Evolutionary conservation across 805 yeast genomes (phyloP).

Genomic region (Kodamaea jinghongensis): DNA sequence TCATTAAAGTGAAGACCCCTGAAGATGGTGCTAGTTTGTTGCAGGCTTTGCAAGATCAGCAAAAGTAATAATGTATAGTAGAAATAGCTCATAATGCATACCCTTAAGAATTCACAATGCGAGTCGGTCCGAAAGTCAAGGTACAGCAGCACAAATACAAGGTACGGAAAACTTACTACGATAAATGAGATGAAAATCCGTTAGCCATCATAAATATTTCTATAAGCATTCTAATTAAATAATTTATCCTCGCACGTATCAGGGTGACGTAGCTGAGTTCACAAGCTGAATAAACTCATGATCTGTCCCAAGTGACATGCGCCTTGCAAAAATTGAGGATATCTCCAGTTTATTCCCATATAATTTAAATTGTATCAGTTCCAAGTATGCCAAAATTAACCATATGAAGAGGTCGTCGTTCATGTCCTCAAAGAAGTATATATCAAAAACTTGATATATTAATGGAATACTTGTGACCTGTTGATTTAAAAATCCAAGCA

Average conservation of each 20-base stretch:
- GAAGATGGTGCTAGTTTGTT: slow-evolving; percentile 60
- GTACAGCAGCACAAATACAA: neutral
- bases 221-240: neutral
- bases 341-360: slow-evolving; percentile 51
- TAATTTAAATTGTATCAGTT: slow-evolving; percentile 44
- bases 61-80: slow-evolving; percentile 10
- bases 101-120: no score
- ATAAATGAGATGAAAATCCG: neutral
- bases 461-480: slow-evolving; percentile 44
- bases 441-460: slow-evolving; percentile 51
- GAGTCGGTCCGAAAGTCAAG: no score
- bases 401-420: slow-evolving; percentile 44
- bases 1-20: slow-evolving; percentile 74
- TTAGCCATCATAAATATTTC: neutral
- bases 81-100: no score
- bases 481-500: slow-evolving; percentile 46
- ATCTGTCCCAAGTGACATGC: slow-evolving; percentile 3
- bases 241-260: neutral
- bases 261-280: neutral
- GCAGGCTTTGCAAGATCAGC: slow-evolving; percentile 26
- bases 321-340: slow-evolving; percentile 25
- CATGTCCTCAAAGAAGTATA: slow-evolving; percentile 56
- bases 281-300: slow-evolving; percentile 5
- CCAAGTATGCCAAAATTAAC: slow-evolving; percentile 51
- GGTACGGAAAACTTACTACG: neutral